Percentiles rank a stretch among this genome's conserved stretches.
These are phyloP conservation scores for Penicillium sp. DNA, from an alignment of 2,329 filamentous ascomycete genomes.

Conservation along the genomic window DNA sequence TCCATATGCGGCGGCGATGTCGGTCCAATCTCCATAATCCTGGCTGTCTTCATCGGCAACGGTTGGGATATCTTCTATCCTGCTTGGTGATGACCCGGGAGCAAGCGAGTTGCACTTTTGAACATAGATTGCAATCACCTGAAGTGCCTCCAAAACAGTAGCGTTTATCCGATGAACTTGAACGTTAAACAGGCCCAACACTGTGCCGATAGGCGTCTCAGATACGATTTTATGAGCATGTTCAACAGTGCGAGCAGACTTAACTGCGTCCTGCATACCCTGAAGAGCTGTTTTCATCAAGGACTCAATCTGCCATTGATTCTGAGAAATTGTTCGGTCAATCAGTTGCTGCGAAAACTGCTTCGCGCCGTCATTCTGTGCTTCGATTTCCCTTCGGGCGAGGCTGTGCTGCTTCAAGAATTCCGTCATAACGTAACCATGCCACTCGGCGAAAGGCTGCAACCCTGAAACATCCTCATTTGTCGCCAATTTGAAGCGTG, in stretches of 20 bases:
- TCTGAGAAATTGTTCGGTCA: slow-evolving; percentile 58
- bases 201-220: slow-evolving; percentile 48
- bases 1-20: slow-evolving; percentile 53
- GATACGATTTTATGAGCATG: slow-evolving; percentile 50
- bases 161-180: slow-evolving; percentile 49
- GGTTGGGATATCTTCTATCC: slow-evolving; percentile 25
- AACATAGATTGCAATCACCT: slow-evolving; percentile 52
- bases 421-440: slow-evolving; percentile 57
- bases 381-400: slow-evolving; percentile 63
- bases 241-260: slow-evolving; percentile 45
- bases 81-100: slow-evolving; percentile 24
- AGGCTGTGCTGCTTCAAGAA: slow-evolving; percentile 60
- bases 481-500: slow-evolving; percentile 61
- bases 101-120: slow-evolving; percentile 32
- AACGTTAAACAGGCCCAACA: slow-evolving; percentile 60
- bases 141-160: slow-evolving; percentile 56
- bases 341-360: slow-evolving; percentile 54
- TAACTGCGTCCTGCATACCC: slow-evolving; percentile 56
- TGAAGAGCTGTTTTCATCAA: slow-evolving; percentile 58
- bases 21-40: slow-evolving; percentile 65
- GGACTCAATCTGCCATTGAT: slow-evolving; percentile 62
- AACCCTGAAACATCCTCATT: slow-evolving; percentile 52
- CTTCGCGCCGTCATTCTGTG: slow-evolving; percentile 48
- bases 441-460: slow-evolving; percentile 59
- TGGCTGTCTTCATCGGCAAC: slow-evolving; percentile 64